Evolutionary conservation across 345 rosid genomes (phyloP).

Genomic region (Psidium guajava): DNA sequence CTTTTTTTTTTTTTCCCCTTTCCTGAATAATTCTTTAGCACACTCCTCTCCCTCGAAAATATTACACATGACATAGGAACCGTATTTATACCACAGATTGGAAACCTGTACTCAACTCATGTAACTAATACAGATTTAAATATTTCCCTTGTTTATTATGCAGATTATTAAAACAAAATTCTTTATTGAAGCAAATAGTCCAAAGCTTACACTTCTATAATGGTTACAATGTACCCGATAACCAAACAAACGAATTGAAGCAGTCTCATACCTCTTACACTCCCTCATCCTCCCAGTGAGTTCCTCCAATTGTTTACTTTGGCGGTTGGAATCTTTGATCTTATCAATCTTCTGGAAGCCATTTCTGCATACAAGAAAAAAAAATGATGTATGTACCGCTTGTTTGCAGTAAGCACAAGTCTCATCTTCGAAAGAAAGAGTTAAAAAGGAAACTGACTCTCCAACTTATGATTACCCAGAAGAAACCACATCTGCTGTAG

Average conservation of each 20-base stretch:
- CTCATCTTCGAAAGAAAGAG: background rate
- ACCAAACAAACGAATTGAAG: background rate
- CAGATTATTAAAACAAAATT: background rate
- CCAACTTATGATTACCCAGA: background rate
- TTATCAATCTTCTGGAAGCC: constrained; percentile 97
- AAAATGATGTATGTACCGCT: background rate
- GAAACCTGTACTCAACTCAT: background rate
- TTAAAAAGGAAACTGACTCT: background rate
- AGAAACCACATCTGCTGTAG: background rate
- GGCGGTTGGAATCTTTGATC: constrained; percentile 80
- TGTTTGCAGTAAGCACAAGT: background rate
- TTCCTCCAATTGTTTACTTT: constrained; percentile 96
- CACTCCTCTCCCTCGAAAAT: background rate
- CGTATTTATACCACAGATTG: background rate
- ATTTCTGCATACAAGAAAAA: constrained; percentile 41
- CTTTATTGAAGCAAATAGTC: background rate
- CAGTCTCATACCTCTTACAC: constrained; percentile 60
- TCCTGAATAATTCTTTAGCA: background rate
- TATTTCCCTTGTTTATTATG: background rate
- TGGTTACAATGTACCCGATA: background rate
- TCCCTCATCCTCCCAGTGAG: constrained; percentile 95
- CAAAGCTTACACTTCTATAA: background rate
- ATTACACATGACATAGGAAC: background rate
- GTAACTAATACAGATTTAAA: background rate
- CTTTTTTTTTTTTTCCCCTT: background rate